Percentiles rank a stretch among this genome's conserved stretches.
These are phyloP conservation scores for Fusarium sp. DNA, from an alignment of 2,329 filamentous ascomycete species.

Conservation along the genomic window DNA sequence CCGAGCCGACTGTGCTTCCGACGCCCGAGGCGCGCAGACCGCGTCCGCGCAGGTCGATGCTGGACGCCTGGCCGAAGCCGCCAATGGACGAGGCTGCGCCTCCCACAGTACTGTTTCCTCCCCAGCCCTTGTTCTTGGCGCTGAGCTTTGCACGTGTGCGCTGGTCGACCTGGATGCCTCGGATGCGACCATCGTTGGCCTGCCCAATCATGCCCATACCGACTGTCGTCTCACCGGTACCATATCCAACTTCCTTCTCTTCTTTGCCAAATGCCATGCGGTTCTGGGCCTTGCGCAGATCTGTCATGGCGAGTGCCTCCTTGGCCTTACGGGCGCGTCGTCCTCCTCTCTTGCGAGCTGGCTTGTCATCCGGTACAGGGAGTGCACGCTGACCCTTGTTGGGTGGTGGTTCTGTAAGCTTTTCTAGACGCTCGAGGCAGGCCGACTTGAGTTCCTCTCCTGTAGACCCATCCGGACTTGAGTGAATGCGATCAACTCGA, in stretches of 20 bases:
- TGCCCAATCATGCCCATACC: conserved; percentile 97
- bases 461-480: conserved; percentile 82
- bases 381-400: conserved; percentile 90
- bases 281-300: conserved; percentile 95
- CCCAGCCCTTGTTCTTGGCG: conserved; percentile 97
- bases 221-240: conserved; percentile 83
- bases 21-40: conserved; percentile 87
- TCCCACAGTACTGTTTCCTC: conserved; percentile 73
- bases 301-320: conserved; percentile 96
- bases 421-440: conserved; percentile 88
- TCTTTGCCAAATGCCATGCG: conserved; percentile 96
- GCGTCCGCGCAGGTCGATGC: conserved; percentile 79
- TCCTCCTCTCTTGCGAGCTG: conserved; percentile 90
- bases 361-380: conserved; percentile 95
- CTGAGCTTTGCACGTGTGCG: conserved; percentile 92
- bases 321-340: conserved; percentile 92
- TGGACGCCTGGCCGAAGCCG: conserved; percentile 76
- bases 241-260: conserved; percentile 93
- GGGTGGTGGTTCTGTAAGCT: conserved; percentile 89
- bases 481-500: conserved; percentile 87
- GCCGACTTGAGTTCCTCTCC: conserved; percentile 86
- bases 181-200: conserved; percentile 87
- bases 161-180: conserved; percentile 89
- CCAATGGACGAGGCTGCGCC: conserved; percentile 85
- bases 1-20: conserved; percentile 72